These are phyloP conservation scores for Fusarium protoensiforme DNA, from an alignment of 2,329 filamentous ascomycete genomes.

Conservation along the genomic window DNA sequence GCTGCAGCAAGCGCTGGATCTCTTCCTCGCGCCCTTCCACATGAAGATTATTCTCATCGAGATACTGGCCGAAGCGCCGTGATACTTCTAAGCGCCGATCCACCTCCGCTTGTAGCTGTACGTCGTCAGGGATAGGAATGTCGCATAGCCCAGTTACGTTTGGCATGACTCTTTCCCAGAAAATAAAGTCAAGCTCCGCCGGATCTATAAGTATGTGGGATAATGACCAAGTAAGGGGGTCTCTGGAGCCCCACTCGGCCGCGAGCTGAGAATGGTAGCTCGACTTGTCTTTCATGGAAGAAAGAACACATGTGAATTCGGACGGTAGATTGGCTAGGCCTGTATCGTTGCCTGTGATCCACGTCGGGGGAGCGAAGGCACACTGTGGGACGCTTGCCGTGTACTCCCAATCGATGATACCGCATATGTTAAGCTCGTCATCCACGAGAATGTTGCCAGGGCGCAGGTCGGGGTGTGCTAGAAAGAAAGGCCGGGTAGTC, in stretches of 20 bases:
- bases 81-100: neutral
- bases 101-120: neutral
- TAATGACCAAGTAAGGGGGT: neutral
- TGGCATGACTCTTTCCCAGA: neutral
- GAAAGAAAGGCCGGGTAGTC: neutral
- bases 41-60: neutral
- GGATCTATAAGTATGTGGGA: neutral
- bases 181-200: neutral
- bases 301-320: neutral
- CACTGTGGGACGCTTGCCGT: neutral
- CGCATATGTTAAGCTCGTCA: neutral
- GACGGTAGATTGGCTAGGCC: neutral
- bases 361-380: neutral
- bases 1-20: neutral
- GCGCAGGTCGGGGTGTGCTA: neutral
- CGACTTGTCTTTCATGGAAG: neutral
- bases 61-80: neutral
- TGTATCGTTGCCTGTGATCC: neutral
- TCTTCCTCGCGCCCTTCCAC: neutral
- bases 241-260: neutral
- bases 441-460: neutral
- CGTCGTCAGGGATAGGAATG: neutral
- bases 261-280: neutral
- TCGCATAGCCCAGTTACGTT: neutral
- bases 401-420: neutral